These are phyloP conservation scores for Magnolia sinica DNA, from an alignment of 164 flowering plant species.

Conservation along the genomic window DNA sequence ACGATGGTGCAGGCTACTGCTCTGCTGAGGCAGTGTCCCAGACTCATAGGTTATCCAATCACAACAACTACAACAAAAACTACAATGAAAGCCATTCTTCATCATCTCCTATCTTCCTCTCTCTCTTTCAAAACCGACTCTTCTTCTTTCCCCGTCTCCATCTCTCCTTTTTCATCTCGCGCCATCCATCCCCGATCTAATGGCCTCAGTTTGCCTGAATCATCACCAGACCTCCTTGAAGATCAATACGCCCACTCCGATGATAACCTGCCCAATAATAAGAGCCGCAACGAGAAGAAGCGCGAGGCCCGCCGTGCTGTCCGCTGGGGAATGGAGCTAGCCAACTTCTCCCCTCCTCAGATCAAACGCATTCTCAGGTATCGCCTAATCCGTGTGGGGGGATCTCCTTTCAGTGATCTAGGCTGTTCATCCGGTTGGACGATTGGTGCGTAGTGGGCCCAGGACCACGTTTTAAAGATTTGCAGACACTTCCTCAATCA, in stretches of 20 bases:
- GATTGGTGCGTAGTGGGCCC: too few relatives aligned
- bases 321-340: slow-evolving; percentile 85
- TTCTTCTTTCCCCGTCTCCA: not conserved
- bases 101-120: slow-evolving; percentile 4
- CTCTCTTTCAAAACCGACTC: slow-evolving; percentile 4
- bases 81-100: slow-evolving; percentile 5
- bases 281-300: slow-evolving; percentile 80
- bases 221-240: slow-evolving; percentile 14
- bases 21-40: slow-evolving; percentile 18
- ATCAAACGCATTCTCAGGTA: slow-evolving; percentile 78
- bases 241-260: slow-evolving; percentile 17
- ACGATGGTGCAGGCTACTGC: not conserved
- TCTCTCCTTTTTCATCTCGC: slow-evolving; percentile 17
- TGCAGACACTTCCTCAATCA: not conserved
- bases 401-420: not conserved
- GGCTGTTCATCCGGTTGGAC: too few relatives aligned
- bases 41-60: slow-evolving; percentile 11
- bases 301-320: slow-evolving; percentile 81
- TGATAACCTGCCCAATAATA: slow-evolving; percentile 28
- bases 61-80: not conserved
- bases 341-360: slow-evolving; percentile 62
- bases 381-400: not conserved
- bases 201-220: slow-evolving; percentile 29
- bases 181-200: slow-evolving; percentile 30
- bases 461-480: too few relatives aligned